Evolutionary conservation across 116 monocot genomes (phyloP).

Genomic region (Zostera marina): DNA sequence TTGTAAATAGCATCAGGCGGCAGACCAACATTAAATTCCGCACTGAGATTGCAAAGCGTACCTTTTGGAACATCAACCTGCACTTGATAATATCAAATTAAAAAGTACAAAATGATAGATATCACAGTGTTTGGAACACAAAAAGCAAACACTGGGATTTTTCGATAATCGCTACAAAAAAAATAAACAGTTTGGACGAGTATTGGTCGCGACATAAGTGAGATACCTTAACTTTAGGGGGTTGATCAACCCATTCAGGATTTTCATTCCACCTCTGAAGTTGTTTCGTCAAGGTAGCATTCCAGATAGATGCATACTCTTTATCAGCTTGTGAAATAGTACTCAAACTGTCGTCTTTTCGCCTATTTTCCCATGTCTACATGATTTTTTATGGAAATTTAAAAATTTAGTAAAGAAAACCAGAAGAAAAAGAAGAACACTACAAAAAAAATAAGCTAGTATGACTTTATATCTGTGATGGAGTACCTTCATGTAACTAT

Average conservation of each 20-base stretch:
- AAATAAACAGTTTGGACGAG: no score
- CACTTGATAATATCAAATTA: no score
- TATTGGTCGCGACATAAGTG: no score
- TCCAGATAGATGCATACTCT: constrained; percentile 15
- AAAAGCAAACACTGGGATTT: no score
- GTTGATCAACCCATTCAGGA: constrained; percentile 48
- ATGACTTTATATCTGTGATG: neutral
- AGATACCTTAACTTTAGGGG: constrained; percentile 73
- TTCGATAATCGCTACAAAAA: no score
- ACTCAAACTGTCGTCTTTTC: constrained; percentile 2
- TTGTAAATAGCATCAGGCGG: constrained; percentile 91
- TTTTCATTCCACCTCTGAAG: constrained; percentile 58
- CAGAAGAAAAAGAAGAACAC: neutral
- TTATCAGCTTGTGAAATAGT: constrained; percentile 7
- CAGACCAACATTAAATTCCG: constrained; percentile 60
- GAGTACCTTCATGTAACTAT: constrained; percentile 40
- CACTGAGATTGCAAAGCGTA: constrained; percentile 77
- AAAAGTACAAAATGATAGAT: no score
- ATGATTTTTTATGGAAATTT: constrained; percentile 6
- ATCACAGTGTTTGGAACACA: no score
- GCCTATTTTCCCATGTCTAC: constrained; percentile 20
- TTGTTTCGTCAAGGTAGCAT: constrained; percentile 50
- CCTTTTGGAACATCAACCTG: constrained; percentile 82
- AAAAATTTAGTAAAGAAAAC: no score
- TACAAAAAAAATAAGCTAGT: no score